These are phyloP conservation scores for Hymenoscyphus occultus DNA, from an alignment of 2,329 filamentous ascomycete species.

Conservation along the genomic window DNA sequence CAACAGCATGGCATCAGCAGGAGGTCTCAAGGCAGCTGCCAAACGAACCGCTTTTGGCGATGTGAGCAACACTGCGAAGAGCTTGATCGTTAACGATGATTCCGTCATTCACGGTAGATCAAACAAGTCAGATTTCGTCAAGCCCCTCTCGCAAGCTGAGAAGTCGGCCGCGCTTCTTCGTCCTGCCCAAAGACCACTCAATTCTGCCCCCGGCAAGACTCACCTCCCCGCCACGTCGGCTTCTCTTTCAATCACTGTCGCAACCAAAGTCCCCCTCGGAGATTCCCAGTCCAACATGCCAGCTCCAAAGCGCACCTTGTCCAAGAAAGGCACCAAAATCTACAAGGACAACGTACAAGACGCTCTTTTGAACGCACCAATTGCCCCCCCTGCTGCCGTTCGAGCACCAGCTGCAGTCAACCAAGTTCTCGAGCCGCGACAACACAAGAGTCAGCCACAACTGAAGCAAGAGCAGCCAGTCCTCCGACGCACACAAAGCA, in stretches of 20 bases:
- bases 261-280: conserved; percentile 35
- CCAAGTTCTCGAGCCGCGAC: conserved; percentile 31
- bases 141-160: conserved; percentile 33
- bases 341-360: conserved; percentile 47
- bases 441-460: conserved; percentile 34
- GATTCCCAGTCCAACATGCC: conserved; percentile 25
- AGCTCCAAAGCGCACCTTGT: conserved; percentile 44
- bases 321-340: conserved; percentile 51
- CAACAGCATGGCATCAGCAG: conserved; percentile 48
- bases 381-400: conserved; percentile 33
- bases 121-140: conserved; percentile 24
- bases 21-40: conserved; percentile 58
- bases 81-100: conserved; percentile 52
- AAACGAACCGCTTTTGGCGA: conserved; percentile 82
- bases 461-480: conserved; percentile 28
- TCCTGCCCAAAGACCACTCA: conserved; percentile 60
- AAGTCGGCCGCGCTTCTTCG: conserved; percentile 49
- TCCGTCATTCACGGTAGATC: conserved; percentile 48
- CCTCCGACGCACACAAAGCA: conserved; percentile 30
- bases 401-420: conserved; percentile 30
- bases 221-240: conserved; percentile 13
- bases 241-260: conserved; percentile 16
- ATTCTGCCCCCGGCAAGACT: conserved; percentile 24
- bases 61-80: conserved; percentile 64
- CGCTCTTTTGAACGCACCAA: background rate